These are phyloP conservation scores for Ogataea naganishii DNA, from an alignment of 805 yeast genomes.

Conservation along the genomic window DNA sequence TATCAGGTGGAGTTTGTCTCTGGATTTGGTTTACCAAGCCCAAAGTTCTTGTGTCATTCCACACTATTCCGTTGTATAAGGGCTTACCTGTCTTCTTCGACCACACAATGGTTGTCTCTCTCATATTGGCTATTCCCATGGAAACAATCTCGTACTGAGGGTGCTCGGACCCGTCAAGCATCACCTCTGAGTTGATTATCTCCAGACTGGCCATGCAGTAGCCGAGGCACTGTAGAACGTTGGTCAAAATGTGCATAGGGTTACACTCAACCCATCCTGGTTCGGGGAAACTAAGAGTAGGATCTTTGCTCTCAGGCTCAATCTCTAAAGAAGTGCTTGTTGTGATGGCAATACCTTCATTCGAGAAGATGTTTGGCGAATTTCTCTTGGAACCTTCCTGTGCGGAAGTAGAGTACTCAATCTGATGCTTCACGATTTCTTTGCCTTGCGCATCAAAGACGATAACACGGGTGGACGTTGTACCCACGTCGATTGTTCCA, in stretches of 20 bases:
- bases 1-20: constrained; percentile 41
- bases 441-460: constrained; percentile 64
- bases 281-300: constrained; percentile 68
- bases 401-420: constrained; percentile 77
- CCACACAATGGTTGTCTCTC: constrained; percentile 92
- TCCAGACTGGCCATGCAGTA: constrained; percentile 52
- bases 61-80: constrained; percentile 81
- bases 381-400: constrained; percentile 29
- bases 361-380: constrained; percentile 52
- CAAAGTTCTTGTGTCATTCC: constrained; percentile 91
- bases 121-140: constrained; percentile 90
- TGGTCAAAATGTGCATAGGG: constrained; percentile 73
- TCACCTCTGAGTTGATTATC: constrained; percentile 40
- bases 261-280: constrained; percentile 95
- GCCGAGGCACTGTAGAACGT: constrained; percentile 73
- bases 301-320: constrained; percentile 48
- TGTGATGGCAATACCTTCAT: constrained; percentile 66
- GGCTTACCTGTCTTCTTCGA: constrained; percentile 76
- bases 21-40: constrained; percentile 58
- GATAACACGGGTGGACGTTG: constrained; percentile 86
- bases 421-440: constrained; percentile 83
- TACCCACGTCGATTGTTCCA: constrained; percentile 82
- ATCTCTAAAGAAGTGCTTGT: constrained; percentile 47
- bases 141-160: constrained; percentile 57
- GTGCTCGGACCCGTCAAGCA: constrained; percentile 27